Conservation (phyloP, 2,329 filamentous ascomycete genomes). For the Aureobasidium sp. region DNA sequence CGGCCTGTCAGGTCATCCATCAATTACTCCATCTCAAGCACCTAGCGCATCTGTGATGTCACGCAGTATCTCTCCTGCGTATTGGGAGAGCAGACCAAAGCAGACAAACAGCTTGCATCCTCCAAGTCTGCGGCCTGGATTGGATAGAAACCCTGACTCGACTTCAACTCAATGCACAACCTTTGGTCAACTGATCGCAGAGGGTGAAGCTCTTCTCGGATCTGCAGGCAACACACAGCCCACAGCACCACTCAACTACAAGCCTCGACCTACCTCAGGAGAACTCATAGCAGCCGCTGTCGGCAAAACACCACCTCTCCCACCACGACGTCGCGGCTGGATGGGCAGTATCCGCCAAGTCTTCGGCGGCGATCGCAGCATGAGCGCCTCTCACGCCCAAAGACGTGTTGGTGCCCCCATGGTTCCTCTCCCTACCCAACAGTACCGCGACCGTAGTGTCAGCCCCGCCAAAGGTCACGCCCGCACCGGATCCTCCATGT, state of each 20-base stretch:
- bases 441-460: constrained; percentile 17
- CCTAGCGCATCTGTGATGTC: constrained; percentile 1
- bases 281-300: constrained; percentile 11
- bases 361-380: constrained; percentile 25
- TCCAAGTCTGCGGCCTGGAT: not conserved
- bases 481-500: constrained; percentile 2
- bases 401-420: constrained; percentile 16
- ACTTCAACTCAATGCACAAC: constrained; percentile 8
- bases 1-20: constrained; percentile 17
- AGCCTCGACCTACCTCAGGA: not conserved
- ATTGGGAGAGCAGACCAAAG: constrained; percentile 2
- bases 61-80: constrained; percentile 3
- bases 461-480: constrained; percentile 10
- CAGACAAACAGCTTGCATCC: not conserved
- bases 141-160: constrained; percentile 10
- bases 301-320: not conserved
- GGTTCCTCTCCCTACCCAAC: constrained; percentile 19
- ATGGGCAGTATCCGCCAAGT: constrained; percentile 28
- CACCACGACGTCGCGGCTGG: constrained; percentile 21
- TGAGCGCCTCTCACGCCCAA: constrained; percentile 20
- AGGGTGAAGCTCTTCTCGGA: constrained; percentile 10
- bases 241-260: not conserved
- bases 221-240: not conserved
- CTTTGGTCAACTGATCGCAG: constrained; percentile 10
- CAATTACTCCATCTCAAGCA: constrained; percentile 16